Evolutionary conservation across 2,329 filamentous ascomycete species (phyloP).

Genomic region (Pseudocercospora pini-densiflorae): DNA sequence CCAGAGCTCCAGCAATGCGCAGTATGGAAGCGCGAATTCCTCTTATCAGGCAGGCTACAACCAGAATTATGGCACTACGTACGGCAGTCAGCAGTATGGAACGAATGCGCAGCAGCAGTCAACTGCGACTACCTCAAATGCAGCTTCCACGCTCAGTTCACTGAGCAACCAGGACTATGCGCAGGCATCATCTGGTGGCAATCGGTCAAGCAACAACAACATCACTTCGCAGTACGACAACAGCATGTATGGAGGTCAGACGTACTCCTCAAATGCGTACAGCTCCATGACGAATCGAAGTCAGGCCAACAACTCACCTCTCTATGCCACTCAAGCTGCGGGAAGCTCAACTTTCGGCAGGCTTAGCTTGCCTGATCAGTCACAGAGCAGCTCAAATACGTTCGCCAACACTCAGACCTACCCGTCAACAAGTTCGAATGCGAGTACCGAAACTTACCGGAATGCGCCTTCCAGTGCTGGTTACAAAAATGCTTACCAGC

Average conservation of each 20-base stretch:
- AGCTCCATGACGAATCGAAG: conserved; percentile 24
- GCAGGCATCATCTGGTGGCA: conserved; percentile 23
- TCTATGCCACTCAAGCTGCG: conserved; percentile 30
- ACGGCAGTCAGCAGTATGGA: conserved; percentile 31
- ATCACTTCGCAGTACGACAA: conserved; percentile 26
- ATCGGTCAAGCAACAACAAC: conserved; percentile 14
- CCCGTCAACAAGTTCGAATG: conserved; percentile 16
- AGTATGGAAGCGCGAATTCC: conserved; percentile 24
- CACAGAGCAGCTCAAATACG: conserved; percentile 24
- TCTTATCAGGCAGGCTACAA: conserved; percentile 24
- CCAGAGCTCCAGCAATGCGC: conserved; percentile 17
- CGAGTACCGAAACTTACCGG: conserved; percentile 25
- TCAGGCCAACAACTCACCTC: conserved; percentile 33
- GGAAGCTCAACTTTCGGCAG: conserved; percentile 29
- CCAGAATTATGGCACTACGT: conserved; percentile 23
- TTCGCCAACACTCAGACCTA: conserved; percentile 23
- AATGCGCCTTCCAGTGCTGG: conserved; percentile 31
- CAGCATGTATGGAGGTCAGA: conserved; percentile 16
- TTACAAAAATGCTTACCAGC: conserved; percentile 28
- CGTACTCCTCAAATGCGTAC: conserved; percentile 22
- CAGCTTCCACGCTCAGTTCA: conserved; percentile 32
- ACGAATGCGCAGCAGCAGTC: conserved; percentile 23
- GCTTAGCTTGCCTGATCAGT: conserved; percentile 31
- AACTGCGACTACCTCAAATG: conserved; percentile 22
- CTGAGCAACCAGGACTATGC: conserved; percentile 30